Conservation (phyloP, 2,329 filamentous ascomycete genomes). For the Pseudogymnoascus sp. region DNA sequence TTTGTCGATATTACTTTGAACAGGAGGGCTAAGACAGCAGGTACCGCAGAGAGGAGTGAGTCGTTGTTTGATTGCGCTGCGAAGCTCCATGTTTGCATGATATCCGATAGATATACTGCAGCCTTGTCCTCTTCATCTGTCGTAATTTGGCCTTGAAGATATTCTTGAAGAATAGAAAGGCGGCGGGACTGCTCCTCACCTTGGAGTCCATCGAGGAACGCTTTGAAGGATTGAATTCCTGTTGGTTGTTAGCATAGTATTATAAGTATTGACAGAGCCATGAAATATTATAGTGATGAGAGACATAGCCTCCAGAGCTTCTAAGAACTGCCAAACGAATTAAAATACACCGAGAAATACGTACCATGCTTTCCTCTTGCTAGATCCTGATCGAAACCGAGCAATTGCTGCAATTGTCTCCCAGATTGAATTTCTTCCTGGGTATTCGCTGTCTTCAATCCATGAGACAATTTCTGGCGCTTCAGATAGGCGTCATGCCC, state of each 20-base stretch:
- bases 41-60: slow-evolving; percentile 68
- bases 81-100: slow-evolving; percentile 84
- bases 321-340: not conserved
- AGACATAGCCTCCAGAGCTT: not conserved
- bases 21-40: slow-evolving; percentile 72
- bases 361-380: slow-evolving; percentile 57
- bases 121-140: slow-evolving; percentile 44
- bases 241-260: not conserved
- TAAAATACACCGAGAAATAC: slow-evolving; percentile 15
- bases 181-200: slow-evolving; percentile 38
- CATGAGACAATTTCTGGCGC: slow-evolving; percentile 34
- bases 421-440: slow-evolving; percentile 54
- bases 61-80: slow-evolving; percentile 74
- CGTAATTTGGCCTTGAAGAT: slow-evolving; percentile 50
- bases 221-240: slow-evolving; percentile 63
- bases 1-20: slow-evolving; percentile 68
- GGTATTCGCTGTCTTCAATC: slow-evolving; percentile 37
- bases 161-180: slow-evolving; percentile 59
- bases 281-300: not conserved
- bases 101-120: slow-evolving; percentile 60
- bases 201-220: slow-evolving; percentile 59
- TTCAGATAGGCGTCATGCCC: slow-evolving; percentile 27
- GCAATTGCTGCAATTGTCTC: slow-evolving; percentile 58
- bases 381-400: slow-evolving; percentile 64
- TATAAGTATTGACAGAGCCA: not conserved